Evolutionary conservation across 208 protist genomes (phyloP).

Genomic region (Acanthamoeba sp.): DNA sequence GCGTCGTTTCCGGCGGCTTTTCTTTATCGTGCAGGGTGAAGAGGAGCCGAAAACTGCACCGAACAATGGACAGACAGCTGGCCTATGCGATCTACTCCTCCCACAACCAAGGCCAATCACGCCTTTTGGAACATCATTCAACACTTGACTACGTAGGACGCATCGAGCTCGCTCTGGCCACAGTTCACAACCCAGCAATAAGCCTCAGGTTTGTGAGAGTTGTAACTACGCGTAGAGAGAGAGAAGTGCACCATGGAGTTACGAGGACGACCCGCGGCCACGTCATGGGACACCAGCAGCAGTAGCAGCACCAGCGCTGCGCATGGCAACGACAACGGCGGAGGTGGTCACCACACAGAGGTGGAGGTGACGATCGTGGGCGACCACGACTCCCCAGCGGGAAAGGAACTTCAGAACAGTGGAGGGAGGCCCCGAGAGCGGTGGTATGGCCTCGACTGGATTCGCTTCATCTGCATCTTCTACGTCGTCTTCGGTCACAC

Average conservation of each 20-base stretch:
- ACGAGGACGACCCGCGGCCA: no score
- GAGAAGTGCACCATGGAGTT: no score
- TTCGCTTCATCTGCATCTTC: slow-evolving; percentile 64
- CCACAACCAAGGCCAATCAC: no score
- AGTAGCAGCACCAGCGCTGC: not conserved
- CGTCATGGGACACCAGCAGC: not conserved
- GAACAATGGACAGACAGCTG: not conserved
- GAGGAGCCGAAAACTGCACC: slow-evolving; percentile 30
- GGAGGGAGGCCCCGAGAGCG: not conserved
- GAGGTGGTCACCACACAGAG: not conserved
- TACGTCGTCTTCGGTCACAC: slow-evolving; percentile 67
- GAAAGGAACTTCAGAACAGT: not conserved
- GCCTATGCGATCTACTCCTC: no score
- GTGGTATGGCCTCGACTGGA: slow-evolving; percentile 63
- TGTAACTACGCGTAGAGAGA: no score
- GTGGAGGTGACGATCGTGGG: not conserved
- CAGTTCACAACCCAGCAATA: not conserved
- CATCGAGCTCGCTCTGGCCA: not conserved
- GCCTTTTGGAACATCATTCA: not conserved
- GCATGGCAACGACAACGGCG: not conserved
- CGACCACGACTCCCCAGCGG: not conserved
- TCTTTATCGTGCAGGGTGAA: not conserved
- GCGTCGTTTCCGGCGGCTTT: slow-evolving; percentile 2
- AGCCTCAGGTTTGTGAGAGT: no score
- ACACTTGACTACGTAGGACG: no score